phyloP scores from a whole-genome alignment of 768 basidiomycete species.

The Collybia sp. region DNA sequence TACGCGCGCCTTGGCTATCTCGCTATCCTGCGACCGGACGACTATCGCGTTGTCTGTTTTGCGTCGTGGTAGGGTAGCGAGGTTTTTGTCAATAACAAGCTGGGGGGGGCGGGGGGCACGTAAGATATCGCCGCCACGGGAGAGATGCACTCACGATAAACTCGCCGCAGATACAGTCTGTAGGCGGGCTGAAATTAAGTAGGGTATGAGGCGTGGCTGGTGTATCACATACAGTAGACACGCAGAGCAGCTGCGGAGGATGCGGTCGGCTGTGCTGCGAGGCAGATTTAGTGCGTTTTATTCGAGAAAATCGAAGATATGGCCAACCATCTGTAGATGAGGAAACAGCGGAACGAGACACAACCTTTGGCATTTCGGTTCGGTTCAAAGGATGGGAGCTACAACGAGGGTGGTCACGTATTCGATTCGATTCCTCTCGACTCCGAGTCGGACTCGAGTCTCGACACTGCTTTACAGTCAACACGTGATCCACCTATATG shows the following conservation, averaged over 20 bases:
- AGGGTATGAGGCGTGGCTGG: conserved; percentile 9
- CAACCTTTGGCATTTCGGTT: conserved; percentile 79
- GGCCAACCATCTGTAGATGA: conserved; percentile 79
- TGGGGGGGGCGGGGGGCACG: conserved; percentile 19
- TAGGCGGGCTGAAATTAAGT: conserved; percentile 6
- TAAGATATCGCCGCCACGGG: conserved; percentile 1
- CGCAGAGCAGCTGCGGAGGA: conserved; percentile 74
- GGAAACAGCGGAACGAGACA: conserved; percentile 84
- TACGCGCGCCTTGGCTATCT: conserved; percentile 52
- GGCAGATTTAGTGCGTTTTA: not conserved
- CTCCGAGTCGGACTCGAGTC: too few relatives aligned
- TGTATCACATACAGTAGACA: conserved; percentile 66
- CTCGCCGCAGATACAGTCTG: conserved; percentile 87
- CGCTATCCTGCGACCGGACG: conserved; percentile 67
- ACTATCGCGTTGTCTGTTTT: conserved; percentile 79
- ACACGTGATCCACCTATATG: conserved; percentile 2
- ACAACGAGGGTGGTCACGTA: not conserved
- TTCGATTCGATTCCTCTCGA: too few relatives aligned
- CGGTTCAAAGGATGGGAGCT: conserved; percentile 1
- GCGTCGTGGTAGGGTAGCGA: conserved; percentile 63
- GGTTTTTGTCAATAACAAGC: conserved; percentile 79
- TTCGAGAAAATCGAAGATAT: not conserved
- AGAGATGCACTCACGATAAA: conserved; percentile 57
- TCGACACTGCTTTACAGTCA: not conserved
- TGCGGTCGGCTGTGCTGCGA: conserved; percentile 69